A percentile compares a stretch with the other conserved stretches of the same genome.
Conservation (phyloP, 1,139 yeast genomes). For the Magnusiomyces suaveolens region DNA sequence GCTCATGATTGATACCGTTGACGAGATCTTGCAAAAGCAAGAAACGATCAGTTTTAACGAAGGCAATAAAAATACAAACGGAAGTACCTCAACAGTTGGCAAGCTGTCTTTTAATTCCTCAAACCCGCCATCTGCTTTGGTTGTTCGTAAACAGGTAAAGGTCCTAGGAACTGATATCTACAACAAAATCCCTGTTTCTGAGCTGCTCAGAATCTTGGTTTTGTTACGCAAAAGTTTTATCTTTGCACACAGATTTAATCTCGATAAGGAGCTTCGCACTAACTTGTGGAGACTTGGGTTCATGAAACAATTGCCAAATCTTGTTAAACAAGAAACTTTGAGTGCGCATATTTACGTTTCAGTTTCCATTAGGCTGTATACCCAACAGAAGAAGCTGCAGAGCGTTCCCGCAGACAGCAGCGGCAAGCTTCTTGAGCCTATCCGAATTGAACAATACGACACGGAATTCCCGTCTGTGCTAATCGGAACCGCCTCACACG, state of each 20-base stretch:
- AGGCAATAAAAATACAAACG: slow-evolving; percentile 1
- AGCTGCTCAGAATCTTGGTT: slow-evolving; percentile 50
- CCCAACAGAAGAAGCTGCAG: slow-evolving; percentile 45
- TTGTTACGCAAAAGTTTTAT: slow-evolving; percentile 60
- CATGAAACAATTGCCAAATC: slow-evolving; percentile 84
- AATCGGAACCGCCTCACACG: background rate
- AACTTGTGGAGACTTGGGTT: slow-evolving; percentile 86
- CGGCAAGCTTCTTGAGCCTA: slow-evolving; percentile 4
- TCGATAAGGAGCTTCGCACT: slow-evolving; percentile 75
- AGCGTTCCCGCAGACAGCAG: slow-evolving; percentile 12
- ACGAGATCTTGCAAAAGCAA: slow-evolving; percentile 62
- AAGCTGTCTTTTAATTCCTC: background rate
- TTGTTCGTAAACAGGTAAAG: slow-evolving; percentile 3
- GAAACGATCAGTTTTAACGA: slow-evolving; percentile 29
- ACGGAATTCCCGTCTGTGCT: background rate
- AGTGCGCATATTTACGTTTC: slow-evolving; percentile 82
- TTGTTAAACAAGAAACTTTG: slow-evolving; percentile 83
- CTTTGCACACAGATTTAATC: slow-evolving; percentile 81
- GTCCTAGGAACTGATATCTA: slow-evolving; percentile 40
- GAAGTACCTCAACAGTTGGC: background rate
- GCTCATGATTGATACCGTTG: slow-evolving; percentile 75
- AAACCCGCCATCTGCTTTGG: slow-evolving; percentile 3
- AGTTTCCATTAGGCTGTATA: slow-evolving; percentile 68
- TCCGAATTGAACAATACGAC: slow-evolving; percentile 2
- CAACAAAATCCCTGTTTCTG: slow-evolving; percentile 53